Evolutionary conservation across 176 grass and related monocot genomes (phyloP).

Genomic region (Eleusine coracana): DNA sequence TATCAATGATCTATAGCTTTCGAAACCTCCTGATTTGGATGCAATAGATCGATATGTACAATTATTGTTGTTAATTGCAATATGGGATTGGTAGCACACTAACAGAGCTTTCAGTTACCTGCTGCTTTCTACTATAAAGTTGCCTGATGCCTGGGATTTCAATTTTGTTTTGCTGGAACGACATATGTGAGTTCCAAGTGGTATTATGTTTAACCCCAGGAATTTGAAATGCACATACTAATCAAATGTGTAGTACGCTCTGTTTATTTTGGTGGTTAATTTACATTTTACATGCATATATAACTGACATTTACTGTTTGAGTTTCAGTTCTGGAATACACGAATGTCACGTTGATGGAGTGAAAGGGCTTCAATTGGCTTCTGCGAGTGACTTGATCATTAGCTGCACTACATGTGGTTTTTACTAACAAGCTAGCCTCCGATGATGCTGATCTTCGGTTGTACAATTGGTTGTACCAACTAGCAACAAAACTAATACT

Average conservation of each 20-base stretch:
- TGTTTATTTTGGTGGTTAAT: not conserved
- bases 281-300: not conserved
- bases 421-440: too few species aligned
- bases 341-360: not conserved
- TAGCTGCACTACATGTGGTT: too few species aligned
- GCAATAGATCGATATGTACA: not conserved
- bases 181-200: too few species aligned
- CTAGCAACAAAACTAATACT: too few species aligned
- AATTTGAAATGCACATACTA: not conserved
- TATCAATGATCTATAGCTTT: too few species aligned
- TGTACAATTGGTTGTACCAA: too few species aligned
- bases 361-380: too few species aligned
- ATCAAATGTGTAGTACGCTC: not conserved
- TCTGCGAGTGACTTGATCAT: too few species aligned
- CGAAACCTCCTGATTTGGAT: not conserved
- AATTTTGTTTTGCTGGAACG: not conserved
- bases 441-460: too few species aligned
- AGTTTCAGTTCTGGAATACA: not conserved
- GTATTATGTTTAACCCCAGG: not conserved
- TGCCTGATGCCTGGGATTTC: not conserved
- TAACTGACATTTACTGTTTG: constrained; percentile 2
- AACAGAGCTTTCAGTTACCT: not conserved
- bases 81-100: not conserved
- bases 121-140: too few species aligned
- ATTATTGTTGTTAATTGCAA: not conserved